phyloP scores from a whole-genome alignment of 208 protist genomes.

The Endotrypanum monterogeii region DNA sequence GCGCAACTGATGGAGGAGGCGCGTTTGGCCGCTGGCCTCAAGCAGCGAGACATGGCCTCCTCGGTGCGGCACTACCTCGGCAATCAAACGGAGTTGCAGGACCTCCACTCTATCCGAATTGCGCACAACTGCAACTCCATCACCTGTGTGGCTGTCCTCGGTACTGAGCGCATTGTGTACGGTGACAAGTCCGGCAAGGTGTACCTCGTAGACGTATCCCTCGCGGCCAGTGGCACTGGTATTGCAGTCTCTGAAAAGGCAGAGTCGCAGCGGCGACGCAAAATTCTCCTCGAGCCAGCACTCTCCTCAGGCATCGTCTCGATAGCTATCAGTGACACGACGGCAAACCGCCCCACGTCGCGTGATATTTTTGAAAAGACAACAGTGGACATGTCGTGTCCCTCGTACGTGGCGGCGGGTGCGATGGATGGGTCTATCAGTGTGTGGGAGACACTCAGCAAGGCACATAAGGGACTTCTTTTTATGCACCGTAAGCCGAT shows the following conservation, averaged over 20 bases:
- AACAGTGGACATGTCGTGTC: conserved; percentile 73
- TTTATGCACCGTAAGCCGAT: conserved; percentile 84
- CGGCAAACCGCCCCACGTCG: conserved; percentile 52
- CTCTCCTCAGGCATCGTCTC: conserved; percentile 66
- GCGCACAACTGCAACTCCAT: conserved; percentile 88
- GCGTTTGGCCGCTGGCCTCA: conserved; percentile 67
- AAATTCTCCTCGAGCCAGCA: conserved; percentile 63
- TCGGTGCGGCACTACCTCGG: conserved; percentile 47
- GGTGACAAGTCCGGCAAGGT: conserved; percentile 90
- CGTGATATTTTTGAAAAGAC: conserved; percentile 82
- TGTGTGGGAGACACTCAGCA: conserved; percentile 77
- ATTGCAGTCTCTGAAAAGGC: conserved; percentile 8
- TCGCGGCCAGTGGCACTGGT: conserved; percentile 18
- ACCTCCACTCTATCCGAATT: conserved; percentile 46
- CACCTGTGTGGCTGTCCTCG: conserved; percentile 77
- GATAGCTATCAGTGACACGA: conserved; percentile 83
- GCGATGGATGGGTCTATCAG: conserved; percentile 78
- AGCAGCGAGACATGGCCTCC: conserved; percentile 63
- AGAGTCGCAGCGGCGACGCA: conserved; percentile 35
- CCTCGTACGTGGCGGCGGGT: conserved; percentile 84
- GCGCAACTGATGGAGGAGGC: conserved; percentile 81
- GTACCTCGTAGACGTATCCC: conserved; percentile 58
- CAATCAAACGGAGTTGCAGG: conserved; percentile 13
- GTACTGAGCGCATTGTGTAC: conserved; percentile 60
- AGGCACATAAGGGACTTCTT: conserved; percentile 71